Base-by-base conservation (phyloP, 495 filamentous ascomycete species). In the Aspergillus cristatus region DNA sequence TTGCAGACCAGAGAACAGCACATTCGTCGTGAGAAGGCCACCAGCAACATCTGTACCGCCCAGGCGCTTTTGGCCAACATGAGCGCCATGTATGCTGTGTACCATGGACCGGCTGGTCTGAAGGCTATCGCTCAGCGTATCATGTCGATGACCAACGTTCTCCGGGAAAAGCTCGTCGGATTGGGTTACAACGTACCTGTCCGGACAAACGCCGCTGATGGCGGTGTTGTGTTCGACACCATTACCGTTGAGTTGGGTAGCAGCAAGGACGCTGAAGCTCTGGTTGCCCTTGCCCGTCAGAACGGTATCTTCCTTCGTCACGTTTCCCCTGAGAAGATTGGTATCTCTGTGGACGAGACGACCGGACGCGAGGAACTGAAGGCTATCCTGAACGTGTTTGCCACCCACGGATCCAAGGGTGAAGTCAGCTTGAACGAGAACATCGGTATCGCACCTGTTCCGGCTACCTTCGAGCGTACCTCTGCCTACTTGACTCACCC, bases 11-110 rank as follows among this genome's bases (percentile, higher is more conserved):
- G 91, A 53, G 91, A 98, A 63, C 91, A 98, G 61, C 91, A 98
- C 55, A 98, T 98, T 58, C 74, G 91, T 48, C 76, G 91, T 51
- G 91, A 98, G 61, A 98, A 98, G 74, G 91, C 91, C 1, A 98
- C 91, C 5, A 95, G 88, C 69, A 98, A 98, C 60, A 94, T 98
- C 41, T 98, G 91, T 63, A 98, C 91, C 14, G 91, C 91, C 6
- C 91, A 98, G 57, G 91, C 91, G 7, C 60, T 98, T 13, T 72
- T 97, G 22, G 91, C 91, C 14, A 98, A 98, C 59, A 96, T 97
- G 86, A 93, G 79, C 48, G 86, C 91, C 35, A 84, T 98, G 64
- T 98, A 96, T 59, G 91, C 88, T n/a, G 75, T 97, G 26, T 98
- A 97, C 56, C 91, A 98, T 54, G 91, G 91, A 2, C 91, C 91